phyloP scores from a whole-genome alignment of 1,284 basidiomycete genomes.

The Serendipita sp. region DNA sequence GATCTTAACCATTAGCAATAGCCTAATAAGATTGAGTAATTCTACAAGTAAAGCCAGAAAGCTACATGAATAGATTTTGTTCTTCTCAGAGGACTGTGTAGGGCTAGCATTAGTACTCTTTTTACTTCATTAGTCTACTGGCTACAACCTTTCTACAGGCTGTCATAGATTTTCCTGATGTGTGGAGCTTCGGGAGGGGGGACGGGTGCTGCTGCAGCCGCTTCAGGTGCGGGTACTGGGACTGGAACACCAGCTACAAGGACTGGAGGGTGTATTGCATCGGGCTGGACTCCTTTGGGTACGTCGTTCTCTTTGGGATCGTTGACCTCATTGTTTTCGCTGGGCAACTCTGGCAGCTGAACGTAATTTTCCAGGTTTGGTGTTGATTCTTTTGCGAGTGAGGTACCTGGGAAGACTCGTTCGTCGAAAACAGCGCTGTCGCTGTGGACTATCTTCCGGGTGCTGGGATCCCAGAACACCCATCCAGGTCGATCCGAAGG shows the following conservation, averaged over 20 bases:
- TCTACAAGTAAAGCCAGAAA: too few species aligned
- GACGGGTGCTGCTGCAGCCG: too few species aligned
- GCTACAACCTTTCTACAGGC: too few species aligned
- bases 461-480: constrained; percentile 20
- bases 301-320: background rate
- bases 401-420: constrained; percentile 13
- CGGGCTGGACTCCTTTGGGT: background rate
- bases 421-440: constrained; percentile 22
- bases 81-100: too few species aligned
- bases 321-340: background rate
- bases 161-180: too few species aligned
- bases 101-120: too few species aligned
- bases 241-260: background rate
- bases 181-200: too few species aligned
- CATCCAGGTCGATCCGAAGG: constrained; percentile 19
- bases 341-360: constrained; percentile 3
- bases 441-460: constrained; percentile 16
- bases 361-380: constrained; percentile 6
- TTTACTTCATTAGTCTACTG: too few species aligned
- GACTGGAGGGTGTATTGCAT: background rate
- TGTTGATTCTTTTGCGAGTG: constrained; percentile 2
- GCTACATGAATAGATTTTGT: too few species aligned
- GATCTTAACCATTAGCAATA: too few species aligned
- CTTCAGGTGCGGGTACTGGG: background rate
- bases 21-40: too few species aligned